These are phyloP conservation scores for Zarea fungicola DNA, from an alignment of 2,329 filamentous ascomycete genomes.

Conservation along the genomic window DNA sequence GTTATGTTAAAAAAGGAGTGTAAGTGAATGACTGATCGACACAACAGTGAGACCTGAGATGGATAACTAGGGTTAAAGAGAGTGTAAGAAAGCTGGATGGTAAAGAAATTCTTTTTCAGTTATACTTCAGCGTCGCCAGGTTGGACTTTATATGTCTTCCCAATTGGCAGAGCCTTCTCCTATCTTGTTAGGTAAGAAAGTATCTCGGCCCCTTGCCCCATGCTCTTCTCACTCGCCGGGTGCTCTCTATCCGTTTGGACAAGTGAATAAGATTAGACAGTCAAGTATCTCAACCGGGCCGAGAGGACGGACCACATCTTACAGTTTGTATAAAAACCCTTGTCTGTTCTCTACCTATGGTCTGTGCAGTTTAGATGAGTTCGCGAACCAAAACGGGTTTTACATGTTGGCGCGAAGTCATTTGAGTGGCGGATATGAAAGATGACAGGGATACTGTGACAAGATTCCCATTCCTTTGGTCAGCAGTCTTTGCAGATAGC, in stretches of 20 bases:
- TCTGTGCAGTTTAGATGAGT: no score
- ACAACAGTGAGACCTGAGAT: slow-evolving; percentile 3
- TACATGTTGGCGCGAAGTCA: no score
- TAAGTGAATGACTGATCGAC: slow-evolving; percentile 1
- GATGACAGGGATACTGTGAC: no score
- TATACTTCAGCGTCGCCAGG: background rate
- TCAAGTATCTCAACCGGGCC: background rate
- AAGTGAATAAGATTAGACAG: background rate
- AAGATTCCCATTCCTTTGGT: no score
- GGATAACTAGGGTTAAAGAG: background rate
- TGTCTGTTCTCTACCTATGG: no score
- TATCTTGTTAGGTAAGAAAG: background rate
- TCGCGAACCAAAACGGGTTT: no score
- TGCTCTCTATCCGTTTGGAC: background rate
- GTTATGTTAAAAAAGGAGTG: background rate
- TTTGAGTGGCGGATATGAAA: no score
- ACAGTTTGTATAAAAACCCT: background rate
- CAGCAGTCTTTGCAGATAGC: no score
- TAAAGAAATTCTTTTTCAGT: background rate
- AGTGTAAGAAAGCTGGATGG: background rate
- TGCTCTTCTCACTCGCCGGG: no score
- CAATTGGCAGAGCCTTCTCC: no score
- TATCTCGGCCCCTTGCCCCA: background rate
- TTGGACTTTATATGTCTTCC: background rate
- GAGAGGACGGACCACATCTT: background rate